Conservation (phyloP, 805 yeast genomes). For the Saccharomycopsis sp. region DNA sequence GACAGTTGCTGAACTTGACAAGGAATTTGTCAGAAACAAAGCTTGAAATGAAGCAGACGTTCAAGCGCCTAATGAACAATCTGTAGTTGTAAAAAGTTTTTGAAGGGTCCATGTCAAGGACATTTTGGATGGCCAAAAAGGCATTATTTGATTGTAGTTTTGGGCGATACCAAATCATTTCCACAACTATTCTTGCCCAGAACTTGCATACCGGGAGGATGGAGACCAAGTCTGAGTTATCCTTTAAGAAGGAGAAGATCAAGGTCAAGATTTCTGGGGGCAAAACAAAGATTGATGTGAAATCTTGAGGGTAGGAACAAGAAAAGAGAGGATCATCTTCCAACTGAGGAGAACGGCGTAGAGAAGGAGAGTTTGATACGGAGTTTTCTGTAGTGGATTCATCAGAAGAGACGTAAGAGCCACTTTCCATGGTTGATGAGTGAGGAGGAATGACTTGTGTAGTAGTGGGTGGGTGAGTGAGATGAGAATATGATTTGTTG, state of each 20-base stretch:
- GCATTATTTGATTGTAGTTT: slow-evolving; percentile 44
- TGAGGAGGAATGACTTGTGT: too few species aligned
- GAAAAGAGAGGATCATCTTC: not conserved
- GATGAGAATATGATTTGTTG: too few species aligned
- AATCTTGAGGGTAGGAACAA: slow-evolving; percentile 7
- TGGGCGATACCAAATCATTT: slow-evolving; percentile 83
- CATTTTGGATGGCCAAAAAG: slow-evolving; percentile 43
- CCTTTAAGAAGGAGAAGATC: slow-evolving; percentile 54
- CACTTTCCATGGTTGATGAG: too few species aligned
- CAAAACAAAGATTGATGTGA: slow-evolving; percentile 23
- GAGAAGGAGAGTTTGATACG: slow-evolving; percentile 1
- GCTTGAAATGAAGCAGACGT: slow-evolving; percentile 65
- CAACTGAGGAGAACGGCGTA: not conserved
- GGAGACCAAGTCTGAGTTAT: slow-evolving; percentile 50
- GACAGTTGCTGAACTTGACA: slow-evolving; percentile 53
- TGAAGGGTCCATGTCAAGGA: slow-evolving; percentile 41
- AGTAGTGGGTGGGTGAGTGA: too few species aligned
- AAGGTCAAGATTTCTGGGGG: slow-evolving; percentile 54
- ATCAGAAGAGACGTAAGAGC: slow-evolving; percentile 11
- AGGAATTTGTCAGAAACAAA: slow-evolving; percentile 58
- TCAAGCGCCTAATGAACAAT: slow-evolving; percentile 65
- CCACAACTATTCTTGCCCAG: slow-evolving; percentile 73
- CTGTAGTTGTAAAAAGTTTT: slow-evolving; percentile 59
- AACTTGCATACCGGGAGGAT: slow-evolving; percentile 66
- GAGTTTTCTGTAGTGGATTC: slow-evolving; percentile 7